Evolutionary conservation across 225 moss, liverwort and hornwort species (phyloP), one percentile per base, ranked within the genome.

Genomic region (Asterella californica): DNA sequence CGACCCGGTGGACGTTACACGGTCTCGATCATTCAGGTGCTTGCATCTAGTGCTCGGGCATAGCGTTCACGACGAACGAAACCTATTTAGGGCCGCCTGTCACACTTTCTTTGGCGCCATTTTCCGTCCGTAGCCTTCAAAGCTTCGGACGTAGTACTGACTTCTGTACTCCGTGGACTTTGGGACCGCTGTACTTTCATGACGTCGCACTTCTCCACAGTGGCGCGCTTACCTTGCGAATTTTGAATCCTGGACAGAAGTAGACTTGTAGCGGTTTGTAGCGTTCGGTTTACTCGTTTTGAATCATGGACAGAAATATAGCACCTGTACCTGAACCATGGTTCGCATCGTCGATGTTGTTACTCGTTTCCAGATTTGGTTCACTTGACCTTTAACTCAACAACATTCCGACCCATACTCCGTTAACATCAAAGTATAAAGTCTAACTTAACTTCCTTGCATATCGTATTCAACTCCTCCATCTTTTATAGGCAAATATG

Each of bases 71-170:
- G 73, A 74, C 50, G 15, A 10, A 32, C 21, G 8, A 47, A 30
- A 52, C 50, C 74, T 52, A 32, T 74, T 75, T 75, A 75, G 55
- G 75, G 75, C 54, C 36, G 75, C 57, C 57, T 75, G 75, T 55
- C 55, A 59, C 15, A 10, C 19, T 29, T 18, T 22, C 34, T 59
- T 75, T 75, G 75, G 75, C 75, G 75, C 75, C 75, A 75, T 57
- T 55, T 75, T 57, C 18, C 30, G 34, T n/a, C n/a, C 72, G 48
- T 72, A 49, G 48, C 18, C 3, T 49, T 36, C 27, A 19, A 42
- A 2, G 38, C 38, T 36, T n/a, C 37, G 69, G 36, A 6, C 69
- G 36, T 3, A 33, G 10, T 36, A 17, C 5, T 5, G 14, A 22
- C 38, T 37, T 15, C 38, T 36, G 1, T 22, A 37, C 24, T 69